Evolutionary conservation across 305 asterid species (phyloP), one percentile per base, ranked within the genome.

Genomic region (Fraxinus platypoda): DNA sequence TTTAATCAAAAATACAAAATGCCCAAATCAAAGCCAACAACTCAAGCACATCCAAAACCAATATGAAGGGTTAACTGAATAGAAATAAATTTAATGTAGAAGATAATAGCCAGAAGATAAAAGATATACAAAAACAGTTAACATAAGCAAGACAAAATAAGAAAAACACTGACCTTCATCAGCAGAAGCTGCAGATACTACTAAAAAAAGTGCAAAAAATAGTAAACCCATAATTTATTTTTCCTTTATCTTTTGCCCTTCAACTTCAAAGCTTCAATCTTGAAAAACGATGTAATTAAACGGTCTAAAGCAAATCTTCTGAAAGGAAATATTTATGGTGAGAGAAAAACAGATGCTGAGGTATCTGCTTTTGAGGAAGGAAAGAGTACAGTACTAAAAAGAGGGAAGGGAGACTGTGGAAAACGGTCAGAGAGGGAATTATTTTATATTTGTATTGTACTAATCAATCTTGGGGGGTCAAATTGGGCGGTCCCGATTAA

Each of bases 131-230:
- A 26, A 80, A 57, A 59, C 17, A 72, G n/a, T 75, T 62, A 15
- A 80, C n/a, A 41, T 66, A 46, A 66, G 72, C 37, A 43, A 75
- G 23, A 52, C 19, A 82, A 73, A 43, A 15, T 9, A 79, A 52
- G 78, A 15, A 62, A 79, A 79, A 59, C 46, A 84, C 88, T 64
- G 41, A 89, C 92, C 90, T 85, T 89, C 86, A 78, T 85, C 91
- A 75, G 89, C 85, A 82, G 83, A 74, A 83, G 86, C 81, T 81
- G 86, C 84, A 81, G 87, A 77, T n/a, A 83, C 77, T 46, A 83
- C 76, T 30, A 79, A 59, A 34, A 85, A 76, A 57, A 89, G 28
- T 64, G 86, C 80, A 59, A 87, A 84, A 74, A 80, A 77, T 46
- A 84, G 28, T n/a, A 84, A 84, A 30, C 79, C 83, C 86, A 85